A percentile compares a stretch with the other conserved stretches of the same genome.
These are phyloP conservation scores for Hymenoscyphus fraxineus DNA, from an alignment of 2,329 filamentous ascomycete genomes.

Conservation along the genomic window DNA sequence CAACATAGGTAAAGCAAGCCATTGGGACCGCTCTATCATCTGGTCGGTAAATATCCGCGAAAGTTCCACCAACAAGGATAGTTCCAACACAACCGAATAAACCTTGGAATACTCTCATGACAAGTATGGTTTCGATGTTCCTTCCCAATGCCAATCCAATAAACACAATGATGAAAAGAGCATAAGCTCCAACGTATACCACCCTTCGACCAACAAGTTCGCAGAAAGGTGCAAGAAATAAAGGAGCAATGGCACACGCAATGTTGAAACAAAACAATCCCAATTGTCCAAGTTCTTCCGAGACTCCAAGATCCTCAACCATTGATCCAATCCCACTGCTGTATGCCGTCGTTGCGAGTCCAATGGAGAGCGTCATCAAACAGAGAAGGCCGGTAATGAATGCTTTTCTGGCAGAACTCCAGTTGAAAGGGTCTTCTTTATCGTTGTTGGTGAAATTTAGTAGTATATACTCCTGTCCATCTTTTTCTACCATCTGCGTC, in stretches of 20 bases:
- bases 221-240: conserved; percentile 80
- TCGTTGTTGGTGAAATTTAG: conserved; percentile 45
- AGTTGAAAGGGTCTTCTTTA: conserved; percentile 50
- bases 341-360: conserved; percentile 51
- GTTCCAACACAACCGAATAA: conserved; percentile 68
- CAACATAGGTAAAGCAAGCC: conserved; percentile 75
- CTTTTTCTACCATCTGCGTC: conserved; percentile 40
- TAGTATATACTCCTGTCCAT: conserved; percentile 44
- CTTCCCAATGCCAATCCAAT: conserved; percentile 68
- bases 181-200: conserved; percentile 64
- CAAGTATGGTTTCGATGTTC: conserved; percentile 68
- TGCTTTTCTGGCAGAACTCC: conserved; percentile 41
- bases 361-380: conserved; percentile 51
- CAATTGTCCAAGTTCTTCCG: conserved; percentile 43
- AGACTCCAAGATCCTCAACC: conserved; percentile 42
- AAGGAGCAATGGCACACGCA: conserved; percentile 72
- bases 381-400: conserved; percentile 46
- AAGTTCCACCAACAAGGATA: conserved; percentile 79
- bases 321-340: conserved; percentile 46
- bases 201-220: conserved; percentile 82
- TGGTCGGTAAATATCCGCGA: conserved; percentile 77
- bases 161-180: conserved; percentile 36
- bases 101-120: conserved; percentile 64
- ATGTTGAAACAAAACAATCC: conserved; percentile 74
- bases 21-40: conserved; percentile 80